Evolutionary conservation across 2,329 filamentous ascomycete species (phyloP), one percentile per base, ranked within the genome.

Genomic region (Cadophora gregata): DNA sequence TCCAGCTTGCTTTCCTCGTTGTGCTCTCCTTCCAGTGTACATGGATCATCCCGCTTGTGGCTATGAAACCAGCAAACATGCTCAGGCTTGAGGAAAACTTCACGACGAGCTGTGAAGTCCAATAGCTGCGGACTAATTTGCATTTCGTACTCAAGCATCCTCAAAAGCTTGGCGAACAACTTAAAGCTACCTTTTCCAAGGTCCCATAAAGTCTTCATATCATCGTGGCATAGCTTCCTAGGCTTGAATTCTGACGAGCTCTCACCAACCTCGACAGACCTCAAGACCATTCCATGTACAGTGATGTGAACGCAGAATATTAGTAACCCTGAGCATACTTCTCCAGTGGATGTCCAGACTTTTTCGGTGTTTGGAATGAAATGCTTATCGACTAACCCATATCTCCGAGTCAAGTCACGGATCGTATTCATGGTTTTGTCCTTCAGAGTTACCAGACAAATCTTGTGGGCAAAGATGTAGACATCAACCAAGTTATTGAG

Each of bases 391-490:
- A 1, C 5, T 7, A 47, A 7, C 1, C 4, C 5, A 16, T n/a
- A 4, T 19, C 10, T 33, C 24, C 12, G 50, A 3, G 25, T 8
- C 12, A 50, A 25, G 10, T 59, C 53, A 2, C 42, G 29, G 24
- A 64, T 64, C 1, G n/a, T 9, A 19, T 64, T n/a, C 47, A 68
- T 70, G 1, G 29, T 45, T 12, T 42, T 21, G 48, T 70, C 56
- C 1, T 27, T 55, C 3, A 68, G 31, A 10, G 33, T 19, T 8
- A 9, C 7, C 1, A 65, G 21, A 21, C 45, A 62, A 1, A 63
- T 16, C 55, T 67, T 70, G 25, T 66, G 48, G 0, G 47, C 58
- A 25, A 67, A 55, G 7, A 65, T 24, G 27, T 67, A 68, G 4
- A 67, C 51, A 16, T 64, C 36, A 4, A 45, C 12, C 2, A 53